Evolutionary conservation across 2,329 filamentous ascomycete genomes (phyloP), one percentile per base, ranked within the genome.

Genomic region (Stagonosporopsis cucurbitacearum): DNA sequence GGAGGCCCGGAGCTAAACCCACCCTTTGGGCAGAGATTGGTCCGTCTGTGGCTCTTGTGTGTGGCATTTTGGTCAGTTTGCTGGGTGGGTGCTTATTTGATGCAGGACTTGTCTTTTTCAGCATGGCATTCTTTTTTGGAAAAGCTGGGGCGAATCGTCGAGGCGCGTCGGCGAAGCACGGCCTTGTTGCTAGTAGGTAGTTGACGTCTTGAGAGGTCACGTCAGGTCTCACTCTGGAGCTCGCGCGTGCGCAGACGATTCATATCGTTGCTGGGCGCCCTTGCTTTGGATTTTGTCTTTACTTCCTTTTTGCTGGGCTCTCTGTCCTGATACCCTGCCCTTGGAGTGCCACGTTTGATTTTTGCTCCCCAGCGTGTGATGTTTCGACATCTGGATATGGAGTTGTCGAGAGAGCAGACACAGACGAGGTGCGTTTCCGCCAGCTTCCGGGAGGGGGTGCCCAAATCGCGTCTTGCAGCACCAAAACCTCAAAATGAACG

Each of bases 371-470:
- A 36, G 28, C 41, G 41, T 40, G 46, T 47, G 46, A 49, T 33
- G 17, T 30, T 30, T 36, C 19, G 28, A 19, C 13, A 12, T 25
- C 26, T 37, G 22, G 36, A 45, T 11, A 58, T 58, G 54, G 40
- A 58, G 50, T 43, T 58, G 22, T 58, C 54, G 19, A 46, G 44
- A 36, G 55, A 58, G 42, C 55, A 58, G 33, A 20, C 15, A 17
- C 55, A 58, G 42, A 54, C 46, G 6, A 50, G 55, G 55, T 58
- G 36, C 23, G 55, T 41, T 47, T 40, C 46, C 45, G 45, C n/a
- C 6, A 4, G 28, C n/a, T 47, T 50, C 41, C 41, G 50, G 19
- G n/a, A n/a, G n/a, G n/a, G n/a, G 7, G 20, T 17, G 23, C 20
- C 12, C 32, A 28, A 35, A 43, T 36, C 36, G 37, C 32, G 37